phyloP scores from a whole-genome alignment of 2,329 filamentous ascomycete genomes.

The Decorospora gaudefroyi region DNA sequence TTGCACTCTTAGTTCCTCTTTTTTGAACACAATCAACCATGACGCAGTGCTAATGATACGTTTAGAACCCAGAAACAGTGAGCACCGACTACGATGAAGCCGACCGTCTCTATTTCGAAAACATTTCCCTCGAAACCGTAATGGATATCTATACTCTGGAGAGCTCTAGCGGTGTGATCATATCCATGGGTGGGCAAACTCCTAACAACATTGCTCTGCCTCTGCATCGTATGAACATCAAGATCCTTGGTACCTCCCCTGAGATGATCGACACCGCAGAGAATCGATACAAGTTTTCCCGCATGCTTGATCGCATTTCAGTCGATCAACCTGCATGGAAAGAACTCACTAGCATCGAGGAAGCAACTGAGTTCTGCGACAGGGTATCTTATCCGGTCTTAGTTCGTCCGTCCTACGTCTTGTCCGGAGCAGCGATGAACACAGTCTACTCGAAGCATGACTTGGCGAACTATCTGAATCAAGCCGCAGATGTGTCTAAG shows the following conservation, averaged over 20 bases:
- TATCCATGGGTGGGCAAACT: conserved; percentile 96
- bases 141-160: conserved; percentile 94
- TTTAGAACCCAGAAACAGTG: conserved; percentile 76
- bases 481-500: conserved; percentile 89
- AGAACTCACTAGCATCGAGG: conserved; percentile 91
- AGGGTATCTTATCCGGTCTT: conserved; percentile 91
- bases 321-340: conserved; percentile 99
- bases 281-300: conserved; percentile 98
- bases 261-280: conserved; percentile 99
- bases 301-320: conserved; percentile 91
- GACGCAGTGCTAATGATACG: neutral
- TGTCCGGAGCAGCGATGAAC: conserved; percentile 98
- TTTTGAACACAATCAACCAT: neutral
- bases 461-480: conserved; percentile 82
- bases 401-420: conserved; percentile 92
- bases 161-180: conserved; percentile 78
- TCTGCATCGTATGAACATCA: conserved; percentile 84
- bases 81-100: conserved; percentile 93
- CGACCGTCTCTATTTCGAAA: conserved; percentile 94
- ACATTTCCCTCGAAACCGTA: conserved; percentile 86
- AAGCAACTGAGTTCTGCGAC: conserved; percentile 84
- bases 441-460: conserved; percentile 97
- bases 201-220: conserved; percentile 97
- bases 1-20: neutral
- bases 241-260: conserved; percentile 91